These are phyloP conservation scores for Leishmania arabica DNA, from an alignment of 208 protist genomes.

Conservation along the genomic window DNA sequence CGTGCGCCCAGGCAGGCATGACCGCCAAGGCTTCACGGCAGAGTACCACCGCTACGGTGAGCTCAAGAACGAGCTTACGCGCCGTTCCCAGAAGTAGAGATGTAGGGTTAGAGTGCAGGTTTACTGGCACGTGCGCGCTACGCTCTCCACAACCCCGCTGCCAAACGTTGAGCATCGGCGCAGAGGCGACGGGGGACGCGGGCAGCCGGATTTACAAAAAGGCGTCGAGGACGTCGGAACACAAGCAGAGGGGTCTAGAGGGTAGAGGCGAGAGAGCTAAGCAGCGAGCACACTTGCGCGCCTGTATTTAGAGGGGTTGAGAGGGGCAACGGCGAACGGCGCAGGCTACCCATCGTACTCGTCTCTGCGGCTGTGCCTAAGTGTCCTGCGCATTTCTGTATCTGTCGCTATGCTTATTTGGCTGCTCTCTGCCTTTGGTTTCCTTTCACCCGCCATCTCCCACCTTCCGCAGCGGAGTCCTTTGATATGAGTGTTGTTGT, in stretches of 20 bases:
- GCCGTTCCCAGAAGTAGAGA: constrained; percentile 29
- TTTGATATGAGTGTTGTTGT: neutral
- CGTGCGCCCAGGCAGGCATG: constrained; percentile 50
- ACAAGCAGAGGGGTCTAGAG: neutral
- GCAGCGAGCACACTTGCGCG: neutral
- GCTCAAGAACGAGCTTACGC: constrained; percentile 75
- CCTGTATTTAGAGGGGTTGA: neutral
- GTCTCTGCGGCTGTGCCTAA: neutral
- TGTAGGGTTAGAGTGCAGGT: neutral
- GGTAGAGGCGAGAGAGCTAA: neutral
- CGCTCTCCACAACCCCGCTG: neutral
- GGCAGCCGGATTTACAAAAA: neutral
- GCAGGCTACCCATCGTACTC: neutral
- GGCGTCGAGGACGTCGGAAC: neutral
- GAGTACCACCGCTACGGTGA: constrained; percentile 85
- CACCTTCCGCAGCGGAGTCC: neutral
- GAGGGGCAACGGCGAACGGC: neutral
- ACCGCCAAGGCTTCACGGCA: constrained; percentile 51
- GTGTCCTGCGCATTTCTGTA: neutral
- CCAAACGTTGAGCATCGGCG: neutral
- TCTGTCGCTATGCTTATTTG: neutral
- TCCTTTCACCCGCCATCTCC: neutral
- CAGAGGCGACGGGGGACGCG: neutral
- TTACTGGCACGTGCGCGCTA: neutral
- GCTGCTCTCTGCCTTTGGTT: neutral